Evolutionary conservation across 352 stramenopile genomes (phyloP).

Genomic region (Globisporangium okanoganense): DNA sequence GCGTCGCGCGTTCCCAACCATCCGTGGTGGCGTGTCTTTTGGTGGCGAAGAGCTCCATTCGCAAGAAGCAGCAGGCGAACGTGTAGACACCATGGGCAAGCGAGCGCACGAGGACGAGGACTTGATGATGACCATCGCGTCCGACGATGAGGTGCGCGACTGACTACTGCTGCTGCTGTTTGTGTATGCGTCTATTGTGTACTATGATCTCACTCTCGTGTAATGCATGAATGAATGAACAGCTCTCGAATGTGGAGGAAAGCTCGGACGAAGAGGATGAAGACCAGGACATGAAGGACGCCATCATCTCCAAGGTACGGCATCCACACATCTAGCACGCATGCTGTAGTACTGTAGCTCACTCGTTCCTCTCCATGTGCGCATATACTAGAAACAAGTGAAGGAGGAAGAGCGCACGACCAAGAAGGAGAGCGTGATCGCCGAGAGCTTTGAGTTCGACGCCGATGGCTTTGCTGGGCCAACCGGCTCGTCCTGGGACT

Average conservation of each 20-base stretch:
- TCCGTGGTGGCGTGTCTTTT: conserved; percentile 20
- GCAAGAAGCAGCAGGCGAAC: conserved; percentile 5
- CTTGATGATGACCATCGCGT: conserved; percentile 88
- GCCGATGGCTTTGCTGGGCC: conserved; percentile 51
- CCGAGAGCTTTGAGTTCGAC: conserved; percentile 86
- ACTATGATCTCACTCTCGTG: not conserved
- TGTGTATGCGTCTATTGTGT: not conserved
- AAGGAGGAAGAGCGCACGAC: conserved; percentile 27
- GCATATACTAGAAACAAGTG: conserved; percentile 34
- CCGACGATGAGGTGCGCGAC: conserved; percentile 64
- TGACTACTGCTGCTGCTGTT: not conserved
- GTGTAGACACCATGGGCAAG: conserved; percentile 27
- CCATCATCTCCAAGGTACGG: conserved; percentile 64
- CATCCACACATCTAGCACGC: not conserved
- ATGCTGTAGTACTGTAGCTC: not conserved
- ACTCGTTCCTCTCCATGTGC: not conserved
- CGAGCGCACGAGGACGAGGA: conserved; percentile 42
- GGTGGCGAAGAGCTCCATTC: conserved; percentile 14
- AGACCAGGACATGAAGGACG: conserved; percentile 42
- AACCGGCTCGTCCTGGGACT: conserved; percentile 79
- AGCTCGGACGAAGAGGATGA: conserved; percentile 67
- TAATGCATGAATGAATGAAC: not conserved
- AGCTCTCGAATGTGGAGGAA: conserved; percentile 63
- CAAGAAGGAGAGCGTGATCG: conserved; percentile 59
- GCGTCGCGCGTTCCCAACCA: conserved; percentile 16